phyloP scores from a whole-genome alignment of 1,284 basidiomycete species.

The Pascua sp. region DNA sequence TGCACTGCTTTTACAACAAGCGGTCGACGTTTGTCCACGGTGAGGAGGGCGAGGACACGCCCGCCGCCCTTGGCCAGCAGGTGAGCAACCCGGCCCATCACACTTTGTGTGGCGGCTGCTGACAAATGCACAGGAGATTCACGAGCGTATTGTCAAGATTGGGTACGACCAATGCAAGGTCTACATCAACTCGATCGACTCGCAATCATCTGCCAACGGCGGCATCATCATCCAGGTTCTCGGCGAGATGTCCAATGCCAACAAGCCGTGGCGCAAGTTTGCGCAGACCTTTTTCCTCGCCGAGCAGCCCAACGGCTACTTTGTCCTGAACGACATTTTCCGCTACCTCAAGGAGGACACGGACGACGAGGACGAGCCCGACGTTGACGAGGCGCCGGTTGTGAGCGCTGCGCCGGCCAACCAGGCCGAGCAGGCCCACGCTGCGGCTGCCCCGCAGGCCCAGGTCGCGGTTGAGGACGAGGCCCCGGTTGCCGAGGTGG shows the following conservation, averaged over 20 bases:
- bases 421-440: constrained; percentile 26
- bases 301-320: constrained; percentile 98
- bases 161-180: constrained; percentile 97
- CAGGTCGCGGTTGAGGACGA: constrained; percentile 39
- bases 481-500: constrained; percentile 28
- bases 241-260: constrained; percentile 94
- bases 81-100: constrained; percentile 51
- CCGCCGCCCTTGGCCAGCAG: constrained; percentile 82
- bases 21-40: constrained; percentile 94
- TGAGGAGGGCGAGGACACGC: constrained; percentile 89
- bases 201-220: constrained; percentile 85
- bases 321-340: constrained; percentile 99
- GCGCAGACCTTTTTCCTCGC: constrained; percentile 99
- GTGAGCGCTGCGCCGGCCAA: constrained; percentile 20
- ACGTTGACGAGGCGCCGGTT: constrained; percentile 29
- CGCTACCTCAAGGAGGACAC: constrained; percentile 95
- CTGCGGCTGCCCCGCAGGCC: constrained; percentile 23
- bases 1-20: constrained; percentile 99
- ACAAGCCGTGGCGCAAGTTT: constrained; percentile 90
- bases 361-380: constrained; percentile 63
- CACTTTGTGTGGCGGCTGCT: background rate
- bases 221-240: constrained; percentile 99
- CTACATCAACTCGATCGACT: constrained; percentile 91
- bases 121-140: constrained; percentile 72
- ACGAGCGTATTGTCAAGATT: constrained; percentile 89